These are phyloP conservation scores for Lepiota venenata DNA, from an alignment of 768 basidiomycete genomes.

Conservation along the genomic window DNA sequence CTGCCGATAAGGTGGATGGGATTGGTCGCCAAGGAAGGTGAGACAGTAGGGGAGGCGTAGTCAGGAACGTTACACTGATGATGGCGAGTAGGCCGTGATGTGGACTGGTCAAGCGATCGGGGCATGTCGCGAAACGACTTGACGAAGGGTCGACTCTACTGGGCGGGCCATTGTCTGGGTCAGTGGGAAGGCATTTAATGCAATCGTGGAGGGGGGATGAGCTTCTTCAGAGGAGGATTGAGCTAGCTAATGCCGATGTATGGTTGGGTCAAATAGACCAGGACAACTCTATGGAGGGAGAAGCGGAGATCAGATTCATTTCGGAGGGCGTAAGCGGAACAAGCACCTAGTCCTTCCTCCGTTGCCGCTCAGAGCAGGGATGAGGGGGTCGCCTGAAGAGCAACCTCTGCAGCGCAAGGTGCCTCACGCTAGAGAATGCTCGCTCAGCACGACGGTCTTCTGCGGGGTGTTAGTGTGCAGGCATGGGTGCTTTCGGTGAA, in stretches of 20 bases:
- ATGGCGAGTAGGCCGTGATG: neutral
- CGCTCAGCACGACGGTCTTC: constrained; percentile 6
- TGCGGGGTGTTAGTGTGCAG: constrained; percentile 3
- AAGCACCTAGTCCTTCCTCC: neutral
- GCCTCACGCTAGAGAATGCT: neutral
- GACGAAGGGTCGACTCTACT: constrained; percentile 2
- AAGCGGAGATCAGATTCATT: neutral
- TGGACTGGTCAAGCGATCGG: constrained; percentile 1
- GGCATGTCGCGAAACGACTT: neutral
- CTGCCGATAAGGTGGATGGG: neutral
- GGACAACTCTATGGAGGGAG: neutral
- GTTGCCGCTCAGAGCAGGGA: neutral
- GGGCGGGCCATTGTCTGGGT: neutral
- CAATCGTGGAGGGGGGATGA: neutral
- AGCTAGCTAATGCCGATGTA: neutral
- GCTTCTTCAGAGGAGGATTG: neutral
- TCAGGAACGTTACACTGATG: neutral
- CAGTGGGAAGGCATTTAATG: constrained; percentile 3
- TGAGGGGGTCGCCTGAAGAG: constrained; percentile 6
- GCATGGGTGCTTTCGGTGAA: constrained; percentile 3
- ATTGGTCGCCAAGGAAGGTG: neutral
- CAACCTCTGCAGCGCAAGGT: constrained; percentile 3
- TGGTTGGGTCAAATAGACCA: neutral
- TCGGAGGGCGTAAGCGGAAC: neutral
- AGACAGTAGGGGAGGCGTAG: neutral